These are phyloP conservation scores for Phytopythium cucurbitacearum DNA, from an alignment of 352 stramenopile genomes.

Conservation along the genomic window DNA sequence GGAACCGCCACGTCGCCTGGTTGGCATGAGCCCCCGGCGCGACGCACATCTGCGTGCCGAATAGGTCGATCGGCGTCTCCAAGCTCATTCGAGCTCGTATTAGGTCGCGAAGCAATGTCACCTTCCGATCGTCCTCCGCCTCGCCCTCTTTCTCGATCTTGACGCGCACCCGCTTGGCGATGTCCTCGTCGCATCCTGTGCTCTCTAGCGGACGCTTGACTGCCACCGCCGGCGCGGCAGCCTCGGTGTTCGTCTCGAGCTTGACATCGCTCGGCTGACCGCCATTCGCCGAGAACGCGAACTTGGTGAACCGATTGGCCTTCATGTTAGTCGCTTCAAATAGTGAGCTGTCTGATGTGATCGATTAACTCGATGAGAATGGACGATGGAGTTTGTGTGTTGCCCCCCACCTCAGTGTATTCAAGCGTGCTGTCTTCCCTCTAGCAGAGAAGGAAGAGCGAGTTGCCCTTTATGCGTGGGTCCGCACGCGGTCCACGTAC, in stretches of 20 bases:
- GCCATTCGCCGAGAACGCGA: constrained; percentile 31
- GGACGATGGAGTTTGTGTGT: too few relatives aligned
- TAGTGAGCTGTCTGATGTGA: too few relatives aligned
- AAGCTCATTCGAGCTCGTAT: constrained; percentile 26
- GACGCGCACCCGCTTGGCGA: constrained; percentile 7
- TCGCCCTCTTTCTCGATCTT: constrained; percentile 1
- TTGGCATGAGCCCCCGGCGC: constrained; percentile 11
- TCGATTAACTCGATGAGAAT: too few relatives aligned
- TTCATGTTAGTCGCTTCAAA: not conserved
- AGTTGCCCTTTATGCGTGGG: constrained; percentile 25
- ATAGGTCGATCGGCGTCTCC: constrained; percentile 55
- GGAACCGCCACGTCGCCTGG: constrained; percentile 36
- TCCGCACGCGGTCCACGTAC: constrained; percentile 66
- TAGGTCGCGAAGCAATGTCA: constrained; percentile 36
- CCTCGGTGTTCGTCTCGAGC: not conserved
- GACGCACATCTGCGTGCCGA: constrained; percentile 65
- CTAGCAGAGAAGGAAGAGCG: not conserved
- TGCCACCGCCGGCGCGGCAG: not conserved
- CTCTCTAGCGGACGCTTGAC: constrained; percentile 10
- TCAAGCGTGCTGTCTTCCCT: too few relatives aligned
- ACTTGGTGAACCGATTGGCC: constrained; percentile 62
- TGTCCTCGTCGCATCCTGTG: too few relatives aligned
- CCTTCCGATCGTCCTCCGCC: constrained; percentile 9
- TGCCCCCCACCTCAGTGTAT: too few relatives aligned
- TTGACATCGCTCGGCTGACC: constrained; percentile 6